These are phyloP conservation scores for Sporodiniella umbellata DNA, from an alignment of 371 early-diverging fungal species.

Conservation along the genomic window DNA sequence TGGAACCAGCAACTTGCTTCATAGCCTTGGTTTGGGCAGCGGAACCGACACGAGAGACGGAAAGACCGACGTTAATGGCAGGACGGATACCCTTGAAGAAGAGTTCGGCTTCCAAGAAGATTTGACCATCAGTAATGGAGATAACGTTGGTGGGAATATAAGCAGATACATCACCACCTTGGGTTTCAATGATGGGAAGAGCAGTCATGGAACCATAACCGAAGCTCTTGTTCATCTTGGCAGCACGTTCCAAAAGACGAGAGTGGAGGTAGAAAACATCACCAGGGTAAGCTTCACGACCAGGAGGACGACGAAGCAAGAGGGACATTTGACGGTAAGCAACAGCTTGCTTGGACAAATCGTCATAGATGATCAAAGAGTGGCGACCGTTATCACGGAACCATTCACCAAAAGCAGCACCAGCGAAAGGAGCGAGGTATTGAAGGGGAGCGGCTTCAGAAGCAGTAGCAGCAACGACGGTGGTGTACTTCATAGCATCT, in stretches of 20 bases:
- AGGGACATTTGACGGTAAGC: conserved; percentile 98
- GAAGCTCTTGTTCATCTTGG: conserved; percentile 93
- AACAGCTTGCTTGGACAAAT: conserved; percentile 97
- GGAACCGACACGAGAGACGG: conserved; percentile 97
- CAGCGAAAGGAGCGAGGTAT: conserved; percentile 95
- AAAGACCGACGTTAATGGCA: conserved; percentile 98
- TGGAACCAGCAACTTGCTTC: conserved; percentile 97
- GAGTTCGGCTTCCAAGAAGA: conserved; percentile 94
- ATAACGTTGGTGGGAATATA: conserved; percentile 99
- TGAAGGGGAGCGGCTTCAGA: conserved; percentile 95
- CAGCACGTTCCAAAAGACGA: conserved; percentile 95
- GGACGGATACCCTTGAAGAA: conserved; percentile 98
- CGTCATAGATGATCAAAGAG: conserved; percentile 92
- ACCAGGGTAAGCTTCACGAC: conserved; percentile 98
- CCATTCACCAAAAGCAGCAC: conserved; percentile 91
- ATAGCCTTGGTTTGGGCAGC: conserved; percentile 98
- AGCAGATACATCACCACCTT: conserved; percentile 98
- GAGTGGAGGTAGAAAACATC: conserved; percentile 98
- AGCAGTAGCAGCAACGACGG: conserved; percentile 95
- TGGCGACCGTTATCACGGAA: conserved; percentile 98
- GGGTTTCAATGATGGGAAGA: conserved; percentile 96
- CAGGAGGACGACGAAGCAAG: conserved; percentile 95
- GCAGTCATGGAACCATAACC: conserved; percentile 95
- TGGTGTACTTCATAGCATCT: conserved; percentile 79
- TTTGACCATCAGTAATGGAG: conserved; percentile 95